Base-by-base conservation (phyloP, 805 yeast species). In the Pichia ethanolica region DNA sequence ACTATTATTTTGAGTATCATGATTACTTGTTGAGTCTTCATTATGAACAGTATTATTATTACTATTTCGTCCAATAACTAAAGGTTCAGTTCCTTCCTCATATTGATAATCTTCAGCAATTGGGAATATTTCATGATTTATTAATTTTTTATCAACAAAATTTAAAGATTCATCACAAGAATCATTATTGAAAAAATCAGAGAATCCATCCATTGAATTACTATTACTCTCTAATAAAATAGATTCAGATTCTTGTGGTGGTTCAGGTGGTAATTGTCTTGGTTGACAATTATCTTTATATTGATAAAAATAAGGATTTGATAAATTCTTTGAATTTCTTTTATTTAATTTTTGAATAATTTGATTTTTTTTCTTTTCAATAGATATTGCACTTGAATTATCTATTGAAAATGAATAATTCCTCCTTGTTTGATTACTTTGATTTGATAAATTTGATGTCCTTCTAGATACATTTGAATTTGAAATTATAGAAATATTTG, bases 251-350 rank as follows among this genome's bases (percentile, higher is more conserved):
- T 27, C n/a, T 35, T 42, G 38, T 10, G 45, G 39, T 11, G 32
- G 33, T 7, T 25, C 32, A 3, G 52, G 49, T 30, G 41, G 45
- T 27, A 20, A 5, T 30, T 48, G 51, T 10, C n/a, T 20, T 8
- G 51, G 51, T 26, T 48, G 51, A 26, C 12, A 35, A 28, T 42
- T 35, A 7, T 36, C 8, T 27, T 43, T 35, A 35, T 46, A 50
- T 41, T 50, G 53, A 44, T 46, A 50, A 38, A 50, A 50, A 33
- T 50, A 50, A 11, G 53, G 53, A 28, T 42, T 50, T 12, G 38
- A 42, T 7, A 35, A 11, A 39, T 50, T 50, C 13, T 39, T 50
- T 4, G 50, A 43, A 35, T 46, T 32, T 42, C 45, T 33, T 35
- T 43, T 46, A 40, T 44, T 46, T 14, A 49, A 37, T 26, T 30